A percentile compares a stretch with the other conserved stretches of the same genome.
Evolutionary conservation across 768 basidiomycete species (phyloP).

Genomic region (Clitopilus hobsonii): DNA sequence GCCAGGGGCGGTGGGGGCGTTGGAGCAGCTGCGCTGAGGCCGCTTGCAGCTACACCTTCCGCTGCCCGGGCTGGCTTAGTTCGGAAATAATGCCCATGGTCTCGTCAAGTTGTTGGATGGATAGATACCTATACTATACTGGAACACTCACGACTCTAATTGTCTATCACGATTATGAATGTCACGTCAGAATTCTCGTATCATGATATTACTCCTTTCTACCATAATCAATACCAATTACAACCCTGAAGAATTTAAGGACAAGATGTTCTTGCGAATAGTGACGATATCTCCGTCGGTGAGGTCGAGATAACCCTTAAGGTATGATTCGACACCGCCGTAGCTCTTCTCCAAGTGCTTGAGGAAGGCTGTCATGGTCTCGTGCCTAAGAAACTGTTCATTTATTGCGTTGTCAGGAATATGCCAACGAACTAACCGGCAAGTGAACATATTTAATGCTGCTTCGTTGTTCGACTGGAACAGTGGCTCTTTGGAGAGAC

Average conservation of each 20-base stretch:
- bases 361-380: conserved; percentile 75
- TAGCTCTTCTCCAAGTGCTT: conserved; percentile 57
- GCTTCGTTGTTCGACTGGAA: conserved; percentile 73
- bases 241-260: conserved; percentile 17
- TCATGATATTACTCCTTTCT: neutral
- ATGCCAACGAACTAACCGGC: conserved; percentile 43
- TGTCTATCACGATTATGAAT: neutral
- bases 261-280: conserved; percentile 56
- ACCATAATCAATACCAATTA: conserved; percentile 6
- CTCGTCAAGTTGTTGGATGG: neutral
- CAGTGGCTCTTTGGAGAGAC: conserved; percentile 65
- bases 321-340: conserved; percentile 63
- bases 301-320: conserved; percentile 50
- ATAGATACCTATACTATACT: neutral
- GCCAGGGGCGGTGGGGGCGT: conserved; percentile 48
- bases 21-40: too few species aligned
- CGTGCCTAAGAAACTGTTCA: conserved; percentile 39
- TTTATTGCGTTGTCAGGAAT: neutral
- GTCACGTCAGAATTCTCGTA: neutral
- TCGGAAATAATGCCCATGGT: conserved; percentile 16
- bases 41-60: too few species aligned
- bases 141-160: neutral
- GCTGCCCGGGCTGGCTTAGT: conserved; percentile 22
- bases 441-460: conserved; percentile 80
- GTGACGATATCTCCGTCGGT: conserved; percentile 56